Conservation (phyloP, 2,329 filamentous ascomycete species). For the Xylariomycetidae sp. region DNA sequence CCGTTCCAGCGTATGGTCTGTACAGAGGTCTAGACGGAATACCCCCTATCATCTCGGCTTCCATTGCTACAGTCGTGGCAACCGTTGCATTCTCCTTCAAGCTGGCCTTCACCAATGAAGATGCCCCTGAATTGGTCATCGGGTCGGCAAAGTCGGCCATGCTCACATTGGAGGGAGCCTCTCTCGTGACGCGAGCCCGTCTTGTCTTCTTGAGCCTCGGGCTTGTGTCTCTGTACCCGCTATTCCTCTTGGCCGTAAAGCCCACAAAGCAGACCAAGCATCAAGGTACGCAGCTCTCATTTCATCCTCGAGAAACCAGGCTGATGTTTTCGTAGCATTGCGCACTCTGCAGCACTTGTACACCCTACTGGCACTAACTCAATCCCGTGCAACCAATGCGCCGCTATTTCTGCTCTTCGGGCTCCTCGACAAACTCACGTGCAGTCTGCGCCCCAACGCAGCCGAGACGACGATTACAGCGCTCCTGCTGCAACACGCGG, state of each 20-base stretch:
- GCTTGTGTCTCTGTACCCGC: constrained; percentile 30
- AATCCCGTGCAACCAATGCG: constrained; percentile 78
- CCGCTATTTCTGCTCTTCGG: constrained; percentile 77
- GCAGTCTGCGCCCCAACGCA: constrained; percentile 41
- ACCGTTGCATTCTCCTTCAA: constrained; percentile 73
- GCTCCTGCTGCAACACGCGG: constrained; percentile 71
- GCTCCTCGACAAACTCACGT: constrained; percentile 39
- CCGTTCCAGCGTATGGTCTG: constrained; percentile 46
- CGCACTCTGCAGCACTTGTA: constrained; percentile 62
- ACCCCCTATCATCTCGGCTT: constrained; percentile 34
- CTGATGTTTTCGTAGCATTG: constrained; percentile 24
- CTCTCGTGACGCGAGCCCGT: constrained; percentile 43
- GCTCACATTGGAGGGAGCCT: constrained; percentile 34
- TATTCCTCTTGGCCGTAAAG: constrained; percentile 31
- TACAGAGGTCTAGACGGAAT: constrained; percentile 36
- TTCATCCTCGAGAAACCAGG: too few species aligned
- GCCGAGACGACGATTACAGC: constrained; percentile 62
- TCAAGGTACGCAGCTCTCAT: constrained; percentile 16
- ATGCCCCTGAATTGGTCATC: constrained; percentile 75
- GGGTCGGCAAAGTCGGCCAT: constrained; percentile 37
- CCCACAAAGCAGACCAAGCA: constrained; percentile 18
- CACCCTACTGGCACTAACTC: constrained; percentile 75
- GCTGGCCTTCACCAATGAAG: constrained; percentile 77
- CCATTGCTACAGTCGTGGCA: constrained; percentile 36
- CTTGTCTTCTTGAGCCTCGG: constrained; percentile 44